A percentile compares a stretch with the other conserved stretches of the same genome.
phyloP scores from a whole-genome alignment of 139 green algal genomes.

The Closterium sp. region DNA sequence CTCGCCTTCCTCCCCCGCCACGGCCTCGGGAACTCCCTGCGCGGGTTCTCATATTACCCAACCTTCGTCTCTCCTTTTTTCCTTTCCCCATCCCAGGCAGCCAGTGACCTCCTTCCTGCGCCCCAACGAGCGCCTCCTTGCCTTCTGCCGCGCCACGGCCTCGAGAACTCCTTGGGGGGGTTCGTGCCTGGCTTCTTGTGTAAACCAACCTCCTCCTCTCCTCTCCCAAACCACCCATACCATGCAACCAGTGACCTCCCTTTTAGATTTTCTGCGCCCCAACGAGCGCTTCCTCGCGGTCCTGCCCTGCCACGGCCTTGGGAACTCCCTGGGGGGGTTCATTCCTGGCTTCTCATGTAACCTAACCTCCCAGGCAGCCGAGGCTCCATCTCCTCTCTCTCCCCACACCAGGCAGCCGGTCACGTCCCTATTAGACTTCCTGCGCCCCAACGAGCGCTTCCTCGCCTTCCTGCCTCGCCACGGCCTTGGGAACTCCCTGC shows the following conservation, averaged over 20 bases:
- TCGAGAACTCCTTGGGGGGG: background rate
- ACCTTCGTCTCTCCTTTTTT: no score
- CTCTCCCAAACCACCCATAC: no score
- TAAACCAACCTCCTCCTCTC: no score
- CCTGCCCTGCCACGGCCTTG: slow-evolving; percentile 9
- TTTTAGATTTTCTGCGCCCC: background rate
- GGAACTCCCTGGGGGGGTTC: slow-evolving; percentile 20
- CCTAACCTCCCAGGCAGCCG: no score
- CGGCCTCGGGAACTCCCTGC: slow-evolving; percentile 9
- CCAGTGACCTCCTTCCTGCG: background rate
- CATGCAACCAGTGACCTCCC: background rate
- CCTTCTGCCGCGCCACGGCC: slow-evolving; percentile 1
- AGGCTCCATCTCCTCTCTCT: no score
- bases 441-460: background rate
- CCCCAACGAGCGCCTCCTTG: background rate
- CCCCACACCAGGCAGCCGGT: no score
- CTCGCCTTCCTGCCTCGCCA: slow-evolving; percentile 10
- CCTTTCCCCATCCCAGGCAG: no score
- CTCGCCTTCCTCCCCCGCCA: slow-evolving; percentile 8
- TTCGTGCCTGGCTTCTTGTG: no score
- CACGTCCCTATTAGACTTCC: background rate
- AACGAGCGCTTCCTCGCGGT: background rate
- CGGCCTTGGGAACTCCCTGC: slow-evolving; percentile 20
- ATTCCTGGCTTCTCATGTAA: no score
- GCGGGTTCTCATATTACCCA: no score